These are phyloP conservation scores for Triangularia setosa DNA, from an alignment of 2,329 filamentous ascomycete species.

Conservation along the genomic window DNA sequence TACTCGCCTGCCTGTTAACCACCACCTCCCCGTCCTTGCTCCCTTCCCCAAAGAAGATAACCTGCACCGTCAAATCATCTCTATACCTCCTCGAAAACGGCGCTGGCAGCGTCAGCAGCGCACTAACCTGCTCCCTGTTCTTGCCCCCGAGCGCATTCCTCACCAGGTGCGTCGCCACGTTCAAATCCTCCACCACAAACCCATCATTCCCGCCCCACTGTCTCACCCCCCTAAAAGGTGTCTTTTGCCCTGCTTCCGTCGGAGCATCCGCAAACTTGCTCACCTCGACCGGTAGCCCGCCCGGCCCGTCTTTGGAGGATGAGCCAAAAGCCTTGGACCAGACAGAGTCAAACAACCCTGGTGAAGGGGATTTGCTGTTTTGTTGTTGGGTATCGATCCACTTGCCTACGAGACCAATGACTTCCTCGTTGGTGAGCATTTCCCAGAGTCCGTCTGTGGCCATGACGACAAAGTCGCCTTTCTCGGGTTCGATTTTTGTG, in stretches of 20 bases:
- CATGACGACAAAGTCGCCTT: slow-evolving; percentile 92
- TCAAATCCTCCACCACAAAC: slow-evolving; percentile 94
- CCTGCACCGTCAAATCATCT: slow-evolving; percentile 94
- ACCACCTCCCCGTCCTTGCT: slow-evolving; percentile 69
- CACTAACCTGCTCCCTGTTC: slow-evolving; percentile 90
- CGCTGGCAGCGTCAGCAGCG: slow-evolving; percentile 82
- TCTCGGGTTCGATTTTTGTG: slow-evolving; percentile 82
- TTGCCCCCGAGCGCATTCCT: slow-evolving; percentile 91
- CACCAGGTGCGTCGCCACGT: slow-evolving; percentile 91
- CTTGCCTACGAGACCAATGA: slow-evolving; percentile 90
- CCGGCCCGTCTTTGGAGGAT: slow-evolving; percentile 34
- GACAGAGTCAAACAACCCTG: slow-evolving; percentile 58
- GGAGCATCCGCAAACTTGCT: slow-evolving; percentile 29
- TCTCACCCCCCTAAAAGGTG: slow-evolving; percentile 77
- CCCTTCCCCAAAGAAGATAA: slow-evolving; percentile 94
- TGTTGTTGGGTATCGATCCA: slow-evolving; percentile 80
- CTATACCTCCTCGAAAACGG: slow-evolving; percentile 89
- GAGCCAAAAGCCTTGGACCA: slow-evolving; percentile 65
- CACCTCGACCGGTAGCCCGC: slow-evolving; percentile 71
- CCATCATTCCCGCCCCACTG: slow-evolving; percentile 84
- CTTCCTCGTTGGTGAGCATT: slow-evolving; percentile 98
- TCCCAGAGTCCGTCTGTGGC: slow-evolving; percentile 98
- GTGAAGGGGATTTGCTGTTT: slow-evolving; percentile 38
- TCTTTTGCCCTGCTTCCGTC: slow-evolving; percentile 70
- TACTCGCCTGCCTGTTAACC: slow-evolving; percentile 83